Conservation (phyloP, 768 basidiomycete species). For the Kwoniella pini region DNA sequence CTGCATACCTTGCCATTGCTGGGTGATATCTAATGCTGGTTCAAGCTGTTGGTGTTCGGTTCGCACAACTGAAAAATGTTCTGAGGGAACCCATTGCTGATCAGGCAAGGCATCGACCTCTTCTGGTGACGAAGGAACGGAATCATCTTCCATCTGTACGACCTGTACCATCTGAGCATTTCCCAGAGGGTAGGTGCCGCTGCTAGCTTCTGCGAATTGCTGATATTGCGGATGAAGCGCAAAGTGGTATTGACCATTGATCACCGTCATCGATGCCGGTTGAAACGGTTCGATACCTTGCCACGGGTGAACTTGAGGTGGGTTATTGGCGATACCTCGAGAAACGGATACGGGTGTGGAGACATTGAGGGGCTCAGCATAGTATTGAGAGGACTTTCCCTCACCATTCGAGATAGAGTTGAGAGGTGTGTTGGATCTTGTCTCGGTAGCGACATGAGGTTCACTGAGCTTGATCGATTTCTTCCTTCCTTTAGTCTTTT, state of each 20-base stretch:
- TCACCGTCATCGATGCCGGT: not conserved
- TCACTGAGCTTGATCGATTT: not conserved
- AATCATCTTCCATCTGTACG: conserved; percentile 2
- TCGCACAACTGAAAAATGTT: not conserved
- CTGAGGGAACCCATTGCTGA: conserved; percentile 17
- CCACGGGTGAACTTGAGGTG: conserved; percentile 4
- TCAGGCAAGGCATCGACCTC: conserved; percentile 3
- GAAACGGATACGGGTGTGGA: not conserved
- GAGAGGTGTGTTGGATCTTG: not conserved
- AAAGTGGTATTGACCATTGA: conserved; percentile 4
- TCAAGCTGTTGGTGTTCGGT: not conserved
- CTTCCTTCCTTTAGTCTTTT: conserved; percentile 10
- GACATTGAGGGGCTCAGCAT: not conserved
- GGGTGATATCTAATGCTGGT: conserved; percentile 12
- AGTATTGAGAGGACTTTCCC: not conserved
- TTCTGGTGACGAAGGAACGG: conserved; percentile 8
- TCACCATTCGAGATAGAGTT: not conserved
- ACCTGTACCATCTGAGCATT: not conserved
- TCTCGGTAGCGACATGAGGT: not conserved
- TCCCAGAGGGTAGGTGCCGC: not conserved
- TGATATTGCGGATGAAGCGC: not conserved
- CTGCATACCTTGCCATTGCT: conserved; percentile 14
- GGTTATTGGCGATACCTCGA: not conserved
- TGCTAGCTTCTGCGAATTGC: not conserved
- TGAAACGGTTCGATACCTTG: conserved; percentile 1